Evolutionary conservation across 768 basidiomycete species (phyloP).

Genomic region (Podaxis sp.): DNA sequence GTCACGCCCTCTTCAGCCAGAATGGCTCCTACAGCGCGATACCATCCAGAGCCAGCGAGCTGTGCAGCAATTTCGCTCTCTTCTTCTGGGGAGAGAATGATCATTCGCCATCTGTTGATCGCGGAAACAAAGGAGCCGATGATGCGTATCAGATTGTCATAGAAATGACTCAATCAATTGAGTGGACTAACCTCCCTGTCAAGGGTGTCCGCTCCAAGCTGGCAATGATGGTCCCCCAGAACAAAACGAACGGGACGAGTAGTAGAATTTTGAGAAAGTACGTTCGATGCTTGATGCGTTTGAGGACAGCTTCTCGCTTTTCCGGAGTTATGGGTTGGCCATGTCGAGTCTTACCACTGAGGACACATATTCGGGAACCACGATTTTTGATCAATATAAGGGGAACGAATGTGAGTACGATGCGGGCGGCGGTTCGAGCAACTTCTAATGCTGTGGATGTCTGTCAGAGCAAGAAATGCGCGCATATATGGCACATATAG

Average conservation of each 20-base stretch:
- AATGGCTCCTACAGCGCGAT: slow-evolving; percentile 76
- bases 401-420: slow-evolving; percentile 76
- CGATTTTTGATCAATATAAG: slow-evolving; percentile 60
- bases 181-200: slow-evolving; percentile 69
- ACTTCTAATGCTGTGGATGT: slow-evolving; percentile 71
- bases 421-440: slow-evolving; percentile 66
- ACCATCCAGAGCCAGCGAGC: slow-evolving; percentile 86
- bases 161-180: slow-evolving; percentile 5
- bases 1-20: slow-evolving; percentile 64
- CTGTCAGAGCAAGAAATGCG: slow-evolving; percentile 34
- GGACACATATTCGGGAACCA: slow-evolving; percentile 48
- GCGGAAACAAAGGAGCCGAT: not conserved
- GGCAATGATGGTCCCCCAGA: slow-evolving; percentile 69
- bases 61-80: slow-evolving; percentile 86
- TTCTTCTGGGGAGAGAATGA: slow-evolving; percentile 88
- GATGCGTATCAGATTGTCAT: slow-evolving; percentile 1
- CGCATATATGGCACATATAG: not conserved
- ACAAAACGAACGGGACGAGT: slow-evolving; percentile 56
- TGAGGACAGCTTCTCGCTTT: slow-evolving; percentile 45
- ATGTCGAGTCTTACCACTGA: slow-evolving; percentile 45
- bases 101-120: slow-evolving; percentile 72
- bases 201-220: slow-evolving; percentile 77
- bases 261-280: slow-evolving; percentile 53
- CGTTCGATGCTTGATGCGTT: slow-evolving; percentile 47
- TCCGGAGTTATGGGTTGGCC: slow-evolving; percentile 52